Evolutionary conservation across 164 flowering plant genomes (phyloP).

Genomic region (Warburgia ugandensis): DNA sequence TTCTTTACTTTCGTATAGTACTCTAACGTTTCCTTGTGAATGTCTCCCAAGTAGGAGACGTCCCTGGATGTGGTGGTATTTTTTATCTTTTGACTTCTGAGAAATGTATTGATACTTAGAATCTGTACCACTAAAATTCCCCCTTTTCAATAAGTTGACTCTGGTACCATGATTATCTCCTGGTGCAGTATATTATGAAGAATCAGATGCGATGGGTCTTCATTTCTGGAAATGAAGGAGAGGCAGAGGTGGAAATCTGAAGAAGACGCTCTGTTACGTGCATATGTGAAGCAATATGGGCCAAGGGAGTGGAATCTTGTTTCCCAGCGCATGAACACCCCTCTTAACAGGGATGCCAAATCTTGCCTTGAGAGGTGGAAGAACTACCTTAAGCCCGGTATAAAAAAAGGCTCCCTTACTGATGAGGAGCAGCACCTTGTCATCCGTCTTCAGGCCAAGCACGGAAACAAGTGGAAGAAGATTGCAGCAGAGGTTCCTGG

Average conservation of each 20-base stretch:
- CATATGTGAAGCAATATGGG: constrained; percentile 82
- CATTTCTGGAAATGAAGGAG: constrained; percentile 48
- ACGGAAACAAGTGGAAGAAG: constrained; percentile 95
- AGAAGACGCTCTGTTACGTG: constrained; percentile 73
- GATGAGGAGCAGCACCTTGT: constrained; percentile 79
- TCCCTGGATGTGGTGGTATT: no score
- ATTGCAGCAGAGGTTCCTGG: constrained; percentile 90
- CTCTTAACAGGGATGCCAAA: constrained; percentile 72
- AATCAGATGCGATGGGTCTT: constrained; percentile 31
- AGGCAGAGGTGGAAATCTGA: constrained; percentile 77
- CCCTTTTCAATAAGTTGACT: not conserved
- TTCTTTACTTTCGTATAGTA: no score
- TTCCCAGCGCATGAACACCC: constrained; percentile 73
- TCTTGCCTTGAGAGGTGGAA: constrained; percentile 95
- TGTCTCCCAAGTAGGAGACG: no score
- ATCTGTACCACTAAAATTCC: no score
- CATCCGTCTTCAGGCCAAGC: constrained; percentile 77
- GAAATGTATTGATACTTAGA: no score
- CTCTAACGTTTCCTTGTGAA: no score
- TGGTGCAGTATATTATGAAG: constrained; percentile 45
- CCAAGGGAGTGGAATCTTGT: constrained; percentile 85
- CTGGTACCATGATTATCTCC: not conserved
- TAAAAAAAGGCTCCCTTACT: constrained; percentile 84
- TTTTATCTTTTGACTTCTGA: no score
- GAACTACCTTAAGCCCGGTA: constrained; percentile 84